Base-by-base conservation (phyloP, 2,329 filamentous ascomycete species). In the Fusarium caatingaense region DNA sequence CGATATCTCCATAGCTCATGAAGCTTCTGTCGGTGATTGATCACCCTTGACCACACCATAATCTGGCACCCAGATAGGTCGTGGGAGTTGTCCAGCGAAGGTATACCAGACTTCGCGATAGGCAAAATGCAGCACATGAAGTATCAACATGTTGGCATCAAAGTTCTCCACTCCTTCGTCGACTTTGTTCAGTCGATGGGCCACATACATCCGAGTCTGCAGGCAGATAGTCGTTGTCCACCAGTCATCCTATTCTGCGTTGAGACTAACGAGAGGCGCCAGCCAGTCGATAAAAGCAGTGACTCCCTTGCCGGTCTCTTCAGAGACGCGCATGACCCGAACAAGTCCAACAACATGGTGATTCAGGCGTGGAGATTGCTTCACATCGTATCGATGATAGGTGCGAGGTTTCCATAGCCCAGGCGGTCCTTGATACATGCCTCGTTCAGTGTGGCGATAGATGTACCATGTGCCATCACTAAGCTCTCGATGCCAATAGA, bases 211-310 rank as follows among this genome's bases (percentile, higher is more conserved):
- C 21, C 78, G 72, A 5, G 67, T 65, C 23, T 77, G 76, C 12
- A 76, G 59, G 30, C 74, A 79, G 21, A 76, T 70, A 20, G 70
- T 71, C 5, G 69, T 71, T 3, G 74, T 78, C 77, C 78, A 81
- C 42, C 76, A 63, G 25, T 76, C 78, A 55, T 70, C 76, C 3
- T 74, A 56, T 16, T 65, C 57, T 6, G 78, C 69, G 23, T 72
- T 71, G 12, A 54, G 54, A 9, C 75, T 73, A 15, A 74, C 68
- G 12, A 63, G 64, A 21, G 60, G 61, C 2, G 77, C 70, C 40
- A 80, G 64, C 77, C 77, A 79, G 68, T 78, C 76, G 57, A 81
- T 70, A 55, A 79, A 80, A 11, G 56, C 48, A 1, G 76, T 72
- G 20, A 80, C 54, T 27, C 72, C 67, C 2, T 54, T 45, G 28